Evolutionary conservation across 1,139 yeast genomes (phyloP).

Genomic region (Torulaspora globosa): DNA sequence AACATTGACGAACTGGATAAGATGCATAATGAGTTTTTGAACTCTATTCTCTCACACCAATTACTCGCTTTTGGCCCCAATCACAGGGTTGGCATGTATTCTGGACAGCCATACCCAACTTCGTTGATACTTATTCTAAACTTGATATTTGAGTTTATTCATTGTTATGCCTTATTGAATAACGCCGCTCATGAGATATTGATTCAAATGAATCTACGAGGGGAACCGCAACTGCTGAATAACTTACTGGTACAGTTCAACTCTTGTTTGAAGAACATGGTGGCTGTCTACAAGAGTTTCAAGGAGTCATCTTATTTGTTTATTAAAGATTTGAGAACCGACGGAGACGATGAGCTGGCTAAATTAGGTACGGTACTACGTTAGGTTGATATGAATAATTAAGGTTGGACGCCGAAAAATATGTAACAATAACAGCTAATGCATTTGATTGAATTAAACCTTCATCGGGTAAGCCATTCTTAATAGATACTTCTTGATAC

Average conservation of each 20-base stretch:
- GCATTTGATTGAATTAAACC: slow-evolving; percentile 28
- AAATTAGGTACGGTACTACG: slow-evolving; percentile 28
- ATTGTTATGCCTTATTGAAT: slow-evolving; percentile 23
- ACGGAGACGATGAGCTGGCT: slow-evolving; percentile 29
- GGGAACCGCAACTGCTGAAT: slow-evolving; percentile 21
- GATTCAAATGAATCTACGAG: slow-evolving; percentile 29
- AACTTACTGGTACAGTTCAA: slow-evolving; percentile 23
- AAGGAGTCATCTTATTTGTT: slow-evolving; percentile 21
- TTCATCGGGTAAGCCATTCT: slow-evolving; percentile 43
- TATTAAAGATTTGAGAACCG: slow-evolving; percentile 29
- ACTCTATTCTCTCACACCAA: slow-evolving; percentile 26
- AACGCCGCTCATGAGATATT: slow-evolving; percentile 30
- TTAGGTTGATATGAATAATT: slow-evolving; percentile 13
- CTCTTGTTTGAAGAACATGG: slow-evolving; percentile 18
- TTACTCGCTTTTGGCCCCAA: slow-evolving; percentile 24
- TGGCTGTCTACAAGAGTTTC: slow-evolving; percentile 23
- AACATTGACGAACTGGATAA: slow-evolving; percentile 31
- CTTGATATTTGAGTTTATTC: slow-evolving; percentile 26
- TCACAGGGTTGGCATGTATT: slow-evolving; percentile 21
- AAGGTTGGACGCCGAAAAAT: neutral
- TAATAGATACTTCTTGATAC: slow-evolving; percentile 28
- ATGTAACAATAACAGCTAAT: neutral
- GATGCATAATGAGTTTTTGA: slow-evolving; percentile 26
- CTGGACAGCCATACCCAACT: slow-evolving; percentile 31
- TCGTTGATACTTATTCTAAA: slow-evolving; percentile 27